Evolutionary conservation across 305 asterid genomes (phyloP).

Genomic region (Andrographis paniculata): DNA sequence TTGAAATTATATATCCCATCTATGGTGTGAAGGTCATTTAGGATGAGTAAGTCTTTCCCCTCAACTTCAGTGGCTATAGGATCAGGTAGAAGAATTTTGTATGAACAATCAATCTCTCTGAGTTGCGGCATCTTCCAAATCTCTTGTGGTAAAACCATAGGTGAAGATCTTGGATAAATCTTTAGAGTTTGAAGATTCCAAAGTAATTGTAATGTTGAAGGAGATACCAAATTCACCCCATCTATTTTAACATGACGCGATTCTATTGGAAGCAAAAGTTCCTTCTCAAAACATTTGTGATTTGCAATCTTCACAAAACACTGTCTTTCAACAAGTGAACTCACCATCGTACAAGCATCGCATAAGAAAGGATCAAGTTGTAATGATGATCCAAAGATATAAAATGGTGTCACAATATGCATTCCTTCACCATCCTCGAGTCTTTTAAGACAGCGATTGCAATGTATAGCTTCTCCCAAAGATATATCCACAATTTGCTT

Average conservation of each 20-base stretch:
- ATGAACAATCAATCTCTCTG: background rate
- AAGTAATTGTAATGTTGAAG: background rate
- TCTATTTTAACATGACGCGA: background rate
- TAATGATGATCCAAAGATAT: background rate
- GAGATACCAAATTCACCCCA: background rate
- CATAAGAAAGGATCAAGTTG: background rate
- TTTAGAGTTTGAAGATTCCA: background rate
- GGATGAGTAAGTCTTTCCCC: background rate
- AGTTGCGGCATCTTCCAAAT: slow-evolving; percentile 1
- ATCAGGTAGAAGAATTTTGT: background rate
- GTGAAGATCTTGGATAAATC: background rate
- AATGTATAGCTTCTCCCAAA: too few relatives aligned
- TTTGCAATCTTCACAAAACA: background rate
- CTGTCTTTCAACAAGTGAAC: background rate
- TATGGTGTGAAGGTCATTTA: background rate
- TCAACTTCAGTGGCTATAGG: background rate
- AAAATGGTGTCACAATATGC: background rate
- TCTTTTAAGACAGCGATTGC: too few relatives aligned
- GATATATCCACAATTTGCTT: background rate
- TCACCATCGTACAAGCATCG: background rate
- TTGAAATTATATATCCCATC: background rate
- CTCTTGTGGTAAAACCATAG: background rate
- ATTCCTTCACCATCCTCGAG: background rate
- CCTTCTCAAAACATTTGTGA: background rate
- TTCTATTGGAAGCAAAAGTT: background rate